Percentiles rank a stretch among this genome's conserved stretches.
Evolutionary conservation across 306 rosid species (phyloP).

Genomic region (Hippophae rhamnoides): DNA sequence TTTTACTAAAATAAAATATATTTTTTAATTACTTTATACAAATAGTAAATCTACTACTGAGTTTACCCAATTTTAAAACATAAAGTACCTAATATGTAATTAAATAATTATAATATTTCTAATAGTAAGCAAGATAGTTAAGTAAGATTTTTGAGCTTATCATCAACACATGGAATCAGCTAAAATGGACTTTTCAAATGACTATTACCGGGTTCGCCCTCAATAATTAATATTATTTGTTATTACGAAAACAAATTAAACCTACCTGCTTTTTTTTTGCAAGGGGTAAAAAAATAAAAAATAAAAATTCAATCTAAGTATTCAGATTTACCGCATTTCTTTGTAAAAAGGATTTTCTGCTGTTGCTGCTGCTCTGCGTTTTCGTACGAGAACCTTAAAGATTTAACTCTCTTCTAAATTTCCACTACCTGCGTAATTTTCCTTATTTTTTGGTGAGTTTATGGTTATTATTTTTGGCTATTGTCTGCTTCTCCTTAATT

Average conservation of each 20-base stretch:
- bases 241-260: conserved; percentile 12
- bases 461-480: conserved; percentile 7
- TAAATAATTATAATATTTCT: too few relatives aligned
- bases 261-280: conserved; percentile 14
- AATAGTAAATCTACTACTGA: too few relatives aligned
- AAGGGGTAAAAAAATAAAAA: conserved; percentile 19
- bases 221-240: not conserved
- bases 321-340: conserved; percentile 23
- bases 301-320: conserved; percentile 10
- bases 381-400: conserved; percentile 26
- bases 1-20: too few relatives aligned
- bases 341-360: conserved; percentile 12
- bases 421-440: conserved; percentile 25
- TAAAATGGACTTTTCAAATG: too few relatives aligned
- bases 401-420: conserved; percentile 22
- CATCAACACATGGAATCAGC: too few relatives aligned
- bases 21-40: too few relatives aligned
- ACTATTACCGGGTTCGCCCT: too few relatives aligned
- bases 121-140: too few relatives aligned
- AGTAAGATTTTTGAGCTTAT: too few relatives aligned
- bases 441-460: conserved; percentile 37
- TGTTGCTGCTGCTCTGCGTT: conserved; percentile 15
- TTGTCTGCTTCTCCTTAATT: conserved; percentile 18
- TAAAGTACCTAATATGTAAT: too few relatives aligned
- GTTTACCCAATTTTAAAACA: too few relatives aligned